These are phyloP conservation scores for Gomphus bonarii DNA, from an alignment of 1,284 basidiomycete genomes.

Conservation along the genomic window DNA sequence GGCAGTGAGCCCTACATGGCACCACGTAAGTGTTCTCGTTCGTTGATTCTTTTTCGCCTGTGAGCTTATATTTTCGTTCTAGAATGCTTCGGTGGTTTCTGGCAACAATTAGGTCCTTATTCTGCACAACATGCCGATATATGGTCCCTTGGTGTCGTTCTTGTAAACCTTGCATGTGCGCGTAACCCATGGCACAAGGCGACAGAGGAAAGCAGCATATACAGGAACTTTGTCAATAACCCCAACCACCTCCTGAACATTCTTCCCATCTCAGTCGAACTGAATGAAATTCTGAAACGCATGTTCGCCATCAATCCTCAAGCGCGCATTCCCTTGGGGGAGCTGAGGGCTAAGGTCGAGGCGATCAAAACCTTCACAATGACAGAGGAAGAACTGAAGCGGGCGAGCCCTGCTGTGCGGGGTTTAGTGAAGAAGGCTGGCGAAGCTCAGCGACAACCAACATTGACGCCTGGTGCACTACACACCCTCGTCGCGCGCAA, in stretches of 20 bases:
- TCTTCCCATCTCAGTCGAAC: slow-evolving; percentile 62
- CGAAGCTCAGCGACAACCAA: slow-evolving; percentile 10
- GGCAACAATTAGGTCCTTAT: slow-evolving; percentile 59
- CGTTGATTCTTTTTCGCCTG: neutral
- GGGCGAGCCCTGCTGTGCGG: slow-evolving; percentile 19
- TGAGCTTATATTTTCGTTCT: slow-evolving; percentile 16
- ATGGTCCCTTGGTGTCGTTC: slow-evolving; percentile 91
- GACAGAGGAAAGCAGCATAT: slow-evolving; percentile 15
- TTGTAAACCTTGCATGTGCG: slow-evolving; percentile 86
- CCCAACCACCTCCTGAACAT: slow-evolving; percentile 57
- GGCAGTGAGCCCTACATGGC: slow-evolving; percentile 97
- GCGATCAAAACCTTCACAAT: slow-evolving; percentile 60
- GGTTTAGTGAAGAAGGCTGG: slow-evolving; percentile 3
- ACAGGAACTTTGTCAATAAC: slow-evolving; percentile 39
- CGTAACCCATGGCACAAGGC: slow-evolving; percentile 86
- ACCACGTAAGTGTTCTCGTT: slow-evolving; percentile 51
- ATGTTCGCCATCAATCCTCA: slow-evolving; percentile 48
- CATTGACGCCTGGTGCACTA: neutral
- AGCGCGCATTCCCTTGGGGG: slow-evolving; percentile 47
- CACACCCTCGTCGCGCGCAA: neutral
- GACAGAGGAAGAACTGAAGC: slow-evolving; percentile 37
- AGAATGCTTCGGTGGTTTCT: slow-evolving; percentile 90
- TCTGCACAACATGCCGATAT: slow-evolving; percentile 74
- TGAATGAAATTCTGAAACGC: slow-evolving; percentile 55
- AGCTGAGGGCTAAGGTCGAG: slow-evolving; percentile 50